Evolutionary conservation across 192 early-diverging fungal genomes (phyloP).

Genomic region (Entomortierella chlamydospora): DNA sequence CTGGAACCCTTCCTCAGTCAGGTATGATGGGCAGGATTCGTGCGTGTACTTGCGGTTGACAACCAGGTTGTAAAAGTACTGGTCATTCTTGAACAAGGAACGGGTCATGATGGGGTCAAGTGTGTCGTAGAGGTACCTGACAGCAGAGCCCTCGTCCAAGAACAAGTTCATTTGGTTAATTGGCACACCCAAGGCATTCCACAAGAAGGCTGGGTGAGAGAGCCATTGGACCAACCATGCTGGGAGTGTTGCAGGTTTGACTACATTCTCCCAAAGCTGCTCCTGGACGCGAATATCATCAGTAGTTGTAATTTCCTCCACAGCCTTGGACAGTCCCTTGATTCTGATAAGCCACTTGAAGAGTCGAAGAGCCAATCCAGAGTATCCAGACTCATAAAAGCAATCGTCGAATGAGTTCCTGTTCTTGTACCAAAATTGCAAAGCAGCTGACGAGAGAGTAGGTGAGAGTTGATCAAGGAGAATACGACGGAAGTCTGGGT

Average conservation of each 20-base stretch:
- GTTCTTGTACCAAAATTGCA: constrained; percentile 85
- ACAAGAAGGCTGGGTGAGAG: constrained; percentile 85
- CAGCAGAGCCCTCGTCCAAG: constrained; percentile 79
- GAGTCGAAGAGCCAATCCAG: constrained; percentile 78
- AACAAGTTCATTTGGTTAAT: constrained; percentile 90
- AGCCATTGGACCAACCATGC: constrained; percentile 69
- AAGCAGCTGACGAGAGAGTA: constrained; percentile 73
- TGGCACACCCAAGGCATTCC: constrained; percentile 87
- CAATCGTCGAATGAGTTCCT: constrained; percentile 65
- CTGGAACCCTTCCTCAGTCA: constrained; percentile 77
- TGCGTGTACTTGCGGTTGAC: constrained; percentile 78
- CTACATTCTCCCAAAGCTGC: constrained; percentile 70
- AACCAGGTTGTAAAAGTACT: constrained; percentile 89
- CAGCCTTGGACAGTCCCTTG: constrained; percentile 65
- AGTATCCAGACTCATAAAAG: constrained; percentile 87
- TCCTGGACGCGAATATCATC: constrained; percentile 70
- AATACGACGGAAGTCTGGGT: constrained; percentile 68
- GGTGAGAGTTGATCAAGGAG: constrained; percentile 79
- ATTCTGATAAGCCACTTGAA: constrained; percentile 71
- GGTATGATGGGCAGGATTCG: constrained; percentile 78
- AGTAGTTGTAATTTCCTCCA: constrained; percentile 67
- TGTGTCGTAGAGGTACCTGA: constrained; percentile 84
- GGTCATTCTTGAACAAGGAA: constrained; percentile 73
- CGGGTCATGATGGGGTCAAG: constrained; percentile 78
- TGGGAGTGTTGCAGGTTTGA: constrained; percentile 73